Conservation (phyloP, 768 basidiomycete genomes). For the Amanita rubescens region DNA sequence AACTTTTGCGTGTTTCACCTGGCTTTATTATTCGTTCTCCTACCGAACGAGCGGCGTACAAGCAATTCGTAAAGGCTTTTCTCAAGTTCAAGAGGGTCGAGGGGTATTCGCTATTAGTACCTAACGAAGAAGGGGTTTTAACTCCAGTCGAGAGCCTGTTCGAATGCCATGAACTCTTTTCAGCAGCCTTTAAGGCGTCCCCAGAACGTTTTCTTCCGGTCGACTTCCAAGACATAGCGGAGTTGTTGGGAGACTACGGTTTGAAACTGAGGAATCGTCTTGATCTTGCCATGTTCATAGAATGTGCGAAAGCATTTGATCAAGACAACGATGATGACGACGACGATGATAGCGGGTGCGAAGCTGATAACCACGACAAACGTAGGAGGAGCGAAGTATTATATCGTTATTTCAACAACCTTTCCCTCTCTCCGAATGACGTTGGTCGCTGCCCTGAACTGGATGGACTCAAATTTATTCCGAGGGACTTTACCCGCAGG, state of each 20-base stretch:
- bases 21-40: background rate
- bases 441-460: constrained; percentile 22
- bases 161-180: constrained; percentile 27
- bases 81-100: constrained; percentile 2
- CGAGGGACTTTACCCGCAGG: constrained; percentile 20
- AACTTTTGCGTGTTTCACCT: background rate
- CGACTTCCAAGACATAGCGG: constrained; percentile 22
- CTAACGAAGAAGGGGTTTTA: constrained; percentile 22
- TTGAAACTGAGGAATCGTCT: constrained; percentile 23
- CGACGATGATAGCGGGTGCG: background rate
- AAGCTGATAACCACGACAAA: constrained; percentile 9
- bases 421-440: constrained; percentile 23
- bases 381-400: constrained; percentile 22
- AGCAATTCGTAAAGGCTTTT: background rate
- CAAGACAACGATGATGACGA: background rate
- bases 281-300: constrained; percentile 26
- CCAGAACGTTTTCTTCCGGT: constrained; percentile 25
- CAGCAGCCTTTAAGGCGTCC: constrained; percentile 26
- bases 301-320: constrained; percentile 28
- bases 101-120: constrained; percentile 20
- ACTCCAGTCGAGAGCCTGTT: constrained; percentile 23
- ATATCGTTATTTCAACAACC: constrained; percentile 22
- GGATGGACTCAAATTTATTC: constrained; percentile 33
- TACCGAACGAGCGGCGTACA: background rate
- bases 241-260: constrained; percentile 19